Base-by-base conservation (phyloP, 768 basidiomycete genomes). In the Boletus rubropictus region DNA sequence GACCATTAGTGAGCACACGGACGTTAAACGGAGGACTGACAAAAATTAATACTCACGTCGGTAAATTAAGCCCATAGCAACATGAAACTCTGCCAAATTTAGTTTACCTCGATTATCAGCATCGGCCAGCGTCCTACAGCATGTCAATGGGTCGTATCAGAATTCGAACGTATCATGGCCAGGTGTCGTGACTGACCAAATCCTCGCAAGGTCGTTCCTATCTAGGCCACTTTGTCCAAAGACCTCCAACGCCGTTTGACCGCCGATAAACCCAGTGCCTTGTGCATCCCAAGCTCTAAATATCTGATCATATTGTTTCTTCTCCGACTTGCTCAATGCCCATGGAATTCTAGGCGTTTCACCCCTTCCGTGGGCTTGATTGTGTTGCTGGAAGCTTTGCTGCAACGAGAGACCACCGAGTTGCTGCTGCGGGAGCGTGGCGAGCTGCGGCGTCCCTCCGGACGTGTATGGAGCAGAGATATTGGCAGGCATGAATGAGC, bases 51-150 rank as follows among this genome's bases (percentile, higher is more conserved):
- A 79, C 89, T 57, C 70, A 97, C 95, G 78, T 61, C 96, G 84
- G 69, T 93, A 97, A 60, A 99, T 98, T 45, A 98, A 73, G 43
- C 89, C 92, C 95, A 99, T 99, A 0, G 96, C 96, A 49, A 97
- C 89, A 63, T 98, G 92, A 64, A 99, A 99, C 64, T 98, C 96
- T 12, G 89, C 86, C 22, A 95, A 72, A 56, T 96, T 97, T 39
- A 98, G 79, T 66, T 93, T 96, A 20, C 96, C 96, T 20, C 92
- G 84, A 67, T 98, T 91, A 51, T 94, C 87, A 32, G 80, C 77
- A 67, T 99, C 96, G 17, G 94, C 90, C 6, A 98, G 77, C 12
- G 81, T 84, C 95, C 93, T 97, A 39, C 42, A 14, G 42, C 22
- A 32, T 4, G 36, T 24, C 3, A 39, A 27, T 34, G 1, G 49